Base-by-base conservation (phyloP, 179 eudicot species). In the Spergularia azorica region DNA sequence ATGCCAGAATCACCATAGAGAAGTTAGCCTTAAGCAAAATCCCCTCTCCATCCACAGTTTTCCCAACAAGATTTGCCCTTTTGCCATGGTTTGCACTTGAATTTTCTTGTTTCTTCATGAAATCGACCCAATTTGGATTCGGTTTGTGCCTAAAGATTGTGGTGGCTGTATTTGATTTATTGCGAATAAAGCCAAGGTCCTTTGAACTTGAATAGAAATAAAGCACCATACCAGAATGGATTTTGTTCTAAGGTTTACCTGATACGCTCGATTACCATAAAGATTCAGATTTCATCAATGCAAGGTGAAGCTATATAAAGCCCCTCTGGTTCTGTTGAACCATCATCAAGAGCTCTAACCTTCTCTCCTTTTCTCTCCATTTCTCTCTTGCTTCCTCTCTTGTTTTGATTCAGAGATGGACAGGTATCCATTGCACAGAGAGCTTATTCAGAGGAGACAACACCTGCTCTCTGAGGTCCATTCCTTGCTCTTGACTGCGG, bases 391-490 rank as follows among this genome's bases (percentile, higher is more conserved):
- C 68, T 18, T 77, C 16, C 38, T 59, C 61, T 69, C 39, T 13
- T 14, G 26, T 39, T 51, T 26, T n/a, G 20, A 0, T 16, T 7
- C 16, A 5, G 61, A 46, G 3, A 67, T 57, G 73, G 65, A 72
- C 55, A 50, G 64, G 13, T 13, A 15, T 9, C 20, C 26, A 4
- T 20, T 79, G 68, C 68, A 75, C 14, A 16, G 18, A n/a, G 43
- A 72, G 16, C 60, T 21, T 41, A 6, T 59, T 4, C 60, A 61
- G 8, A 20, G 63, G 55, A 51, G 69, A 58, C 3, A 48, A 10
- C 6, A 2, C 15, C 16, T 79, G 77, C 32, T 79, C 7, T 52
- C 5, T 5, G 67, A 79, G 82, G 82, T 79, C 9, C 55, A 26
- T 13, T 67, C 38, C 43, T 66, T 79, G 51, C 12, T 32, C 66